Conservation (phyloP, 129 eudicot species). For the Artemisia argyi region DNA sequence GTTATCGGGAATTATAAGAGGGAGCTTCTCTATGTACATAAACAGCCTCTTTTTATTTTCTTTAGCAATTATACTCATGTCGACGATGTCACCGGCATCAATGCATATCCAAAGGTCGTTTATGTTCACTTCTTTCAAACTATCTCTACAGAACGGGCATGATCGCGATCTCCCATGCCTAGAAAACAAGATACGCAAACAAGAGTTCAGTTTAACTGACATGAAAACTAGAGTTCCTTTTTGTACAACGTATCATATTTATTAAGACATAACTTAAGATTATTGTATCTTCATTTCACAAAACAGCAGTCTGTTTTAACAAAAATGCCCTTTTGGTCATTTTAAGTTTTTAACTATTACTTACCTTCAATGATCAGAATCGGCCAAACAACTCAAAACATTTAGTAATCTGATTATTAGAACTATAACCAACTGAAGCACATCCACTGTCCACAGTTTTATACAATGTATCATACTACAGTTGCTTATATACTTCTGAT, state of each 20-base stretch:
- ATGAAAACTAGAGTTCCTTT: neutral
- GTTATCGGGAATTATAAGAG: constrained; percentile 45
- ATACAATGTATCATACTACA: too few relatives aligned
- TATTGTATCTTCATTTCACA: too few relatives aligned
- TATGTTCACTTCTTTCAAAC: constrained; percentile 52
- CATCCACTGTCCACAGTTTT: too few relatives aligned
- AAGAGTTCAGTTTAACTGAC: neutral
- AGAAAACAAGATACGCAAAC: constrained; percentile 2
- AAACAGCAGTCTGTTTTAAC: neutral
- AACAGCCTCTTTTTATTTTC: constrained; percentile 65
- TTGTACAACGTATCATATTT: too few relatives aligned
- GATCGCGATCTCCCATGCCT: constrained; percentile 72
- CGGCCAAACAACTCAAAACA: neutral
- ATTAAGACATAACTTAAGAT: neutral
- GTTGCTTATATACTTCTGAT: too few relatives aligned
- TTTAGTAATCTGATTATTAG: too few relatives aligned
- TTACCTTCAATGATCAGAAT: neutral
- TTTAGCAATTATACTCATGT: constrained; percentile 36
- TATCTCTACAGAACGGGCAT: constrained; percentile 79
- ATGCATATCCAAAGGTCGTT: constrained; percentile 67
- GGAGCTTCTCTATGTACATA: constrained; percentile 68
- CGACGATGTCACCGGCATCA: constrained; percentile 51
- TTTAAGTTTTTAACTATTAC: neutral
- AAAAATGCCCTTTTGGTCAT: neutral
- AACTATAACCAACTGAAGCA: too few relatives aligned